Base-by-base conservation (phyloP, 1,284 basidiomycete genomes). In the Papiliotrema laurentii region DNA sequence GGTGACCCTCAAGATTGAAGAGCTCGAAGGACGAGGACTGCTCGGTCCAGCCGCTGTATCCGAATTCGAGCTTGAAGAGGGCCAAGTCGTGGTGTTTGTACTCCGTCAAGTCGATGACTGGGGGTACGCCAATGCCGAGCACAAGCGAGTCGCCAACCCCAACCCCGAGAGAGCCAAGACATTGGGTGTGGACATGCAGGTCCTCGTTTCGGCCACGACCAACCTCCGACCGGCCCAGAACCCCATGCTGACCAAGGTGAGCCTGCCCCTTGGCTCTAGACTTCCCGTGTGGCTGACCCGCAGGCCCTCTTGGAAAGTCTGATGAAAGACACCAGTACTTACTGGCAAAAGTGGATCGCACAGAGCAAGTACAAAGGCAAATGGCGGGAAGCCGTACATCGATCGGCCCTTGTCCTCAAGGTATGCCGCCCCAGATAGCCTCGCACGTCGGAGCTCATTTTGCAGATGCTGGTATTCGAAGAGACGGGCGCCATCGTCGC, bases 361-460 rank as follows among this genome's bases (percentile, higher is more conserved):
- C 80, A 81, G 59, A 68, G 65, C 57, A 67, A 59, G 43, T 96
- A 96, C 71, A 80, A 79, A 19, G 92, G 91, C 0, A 82, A 87
- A n/a, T 97, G 91, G 92, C 85, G 92, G 58, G 91, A 97, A 71
- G 83, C 84, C 1, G 89, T 94, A 2, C 82, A 89, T 65, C 81
- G 90, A 25, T 89, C 86, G 49, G 91, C 89, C 0, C 78, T 94
- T n/a, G 87, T 87, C 0, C 54, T 74, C 64, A 50, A 55, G 66
- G 44, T 19, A 18, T 14, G 50, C 19, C 10, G 14, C 14, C 16
- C n/a, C 11, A 14, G 6, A 75, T 89, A 48, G 88, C 5, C 21
- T 30, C 11, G n/a, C 21, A 13, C n/a, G 2, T 13, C 34, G 18
- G n/a, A 45, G 25, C 47, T 53, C 39, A 59, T 41, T 11, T 13